Conservation (phyloP, 441 rosid species). For the Geranium incanum region DNA sequence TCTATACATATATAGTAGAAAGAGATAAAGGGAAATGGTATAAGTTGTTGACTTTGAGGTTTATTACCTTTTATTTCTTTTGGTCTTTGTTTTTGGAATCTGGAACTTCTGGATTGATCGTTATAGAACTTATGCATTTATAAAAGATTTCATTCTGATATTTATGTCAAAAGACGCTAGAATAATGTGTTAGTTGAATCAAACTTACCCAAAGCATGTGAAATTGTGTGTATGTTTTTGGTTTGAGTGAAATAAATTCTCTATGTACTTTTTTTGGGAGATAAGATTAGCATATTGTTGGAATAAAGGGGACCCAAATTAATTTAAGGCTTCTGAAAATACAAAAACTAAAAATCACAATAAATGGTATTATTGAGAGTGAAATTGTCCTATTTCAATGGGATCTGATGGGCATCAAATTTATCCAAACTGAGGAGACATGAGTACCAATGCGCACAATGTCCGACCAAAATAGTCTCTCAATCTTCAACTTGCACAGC, state of each 20-base stretch:
- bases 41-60: conserved; percentile 1
- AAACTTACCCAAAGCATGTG: background rate
- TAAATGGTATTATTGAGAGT: background rate
- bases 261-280: background rate
- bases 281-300: background rate
- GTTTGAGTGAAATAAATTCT: background rate
- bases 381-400: conserved; percentile 10
- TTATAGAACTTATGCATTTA: background rate
- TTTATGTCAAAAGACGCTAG: background rate
- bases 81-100: background rate
- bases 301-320: background rate
- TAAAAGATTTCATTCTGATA: too few relatives aligned
- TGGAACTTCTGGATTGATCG: background rate
- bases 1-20: background rate
- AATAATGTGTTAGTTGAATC: background rate
- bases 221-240: background rate
- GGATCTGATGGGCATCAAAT: conserved; percentile 5
- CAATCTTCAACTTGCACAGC: conserved; percentile 19
- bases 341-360: background rate
- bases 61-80: background rate
- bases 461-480: conserved; percentile 15
- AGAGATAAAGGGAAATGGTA: background rate
- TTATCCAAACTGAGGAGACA: conserved; percentile 19
- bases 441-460: conserved; percentile 21
- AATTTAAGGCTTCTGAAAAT: background rate